Conservation (phyloP, 306 rosid genomes). For the Sophora flavescens region DNA sequence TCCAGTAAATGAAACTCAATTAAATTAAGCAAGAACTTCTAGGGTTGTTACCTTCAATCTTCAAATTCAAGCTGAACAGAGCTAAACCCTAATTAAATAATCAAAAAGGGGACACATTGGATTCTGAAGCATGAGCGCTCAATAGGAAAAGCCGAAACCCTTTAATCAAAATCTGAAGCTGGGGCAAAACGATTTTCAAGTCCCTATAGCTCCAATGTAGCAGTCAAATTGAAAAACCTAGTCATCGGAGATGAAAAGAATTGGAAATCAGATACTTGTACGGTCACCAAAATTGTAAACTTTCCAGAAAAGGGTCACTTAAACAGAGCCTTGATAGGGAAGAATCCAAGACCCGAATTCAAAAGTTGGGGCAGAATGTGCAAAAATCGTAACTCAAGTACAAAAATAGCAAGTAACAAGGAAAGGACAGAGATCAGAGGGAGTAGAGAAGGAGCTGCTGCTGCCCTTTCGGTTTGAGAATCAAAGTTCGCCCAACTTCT, state of each 20-base stretch:
- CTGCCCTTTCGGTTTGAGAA: not conserved
- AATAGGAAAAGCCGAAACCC: not conserved
- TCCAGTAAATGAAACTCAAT: slow-evolving; percentile 17
- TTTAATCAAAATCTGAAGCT: not conserved
- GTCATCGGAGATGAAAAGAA: not conserved
- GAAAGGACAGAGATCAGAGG: not conserved
- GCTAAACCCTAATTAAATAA: slow-evolving; percentile 24
- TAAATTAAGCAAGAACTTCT: slow-evolving; percentile 8
- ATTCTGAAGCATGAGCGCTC: slow-evolving; percentile 9
- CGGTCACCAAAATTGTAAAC: not conserved
- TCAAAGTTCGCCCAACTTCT: not conserved
- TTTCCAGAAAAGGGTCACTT: slow-evolving; percentile 9
- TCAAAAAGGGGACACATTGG: not conserved
- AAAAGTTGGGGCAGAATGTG: slow-evolving; percentile 15
- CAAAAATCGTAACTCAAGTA: not conserved
- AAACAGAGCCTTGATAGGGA: slow-evolving; percentile 4
- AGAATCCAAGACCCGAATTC: not conserved
- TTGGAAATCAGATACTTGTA: not conserved
- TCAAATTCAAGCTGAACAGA: not conserved
- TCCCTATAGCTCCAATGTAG: not conserved
- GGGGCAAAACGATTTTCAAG: not conserved
- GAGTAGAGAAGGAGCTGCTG: not conserved
- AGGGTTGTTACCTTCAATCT: slow-evolving; percentile 25
- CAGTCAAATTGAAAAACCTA: not conserved
- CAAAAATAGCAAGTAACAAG: not conserved